Percentiles rank a stretch among this genome's conserved stretches.
Evolutionary conservation across 768 basidiomycete species (phyloP).

Genomic region (Agrocybe pediades): DNA sequence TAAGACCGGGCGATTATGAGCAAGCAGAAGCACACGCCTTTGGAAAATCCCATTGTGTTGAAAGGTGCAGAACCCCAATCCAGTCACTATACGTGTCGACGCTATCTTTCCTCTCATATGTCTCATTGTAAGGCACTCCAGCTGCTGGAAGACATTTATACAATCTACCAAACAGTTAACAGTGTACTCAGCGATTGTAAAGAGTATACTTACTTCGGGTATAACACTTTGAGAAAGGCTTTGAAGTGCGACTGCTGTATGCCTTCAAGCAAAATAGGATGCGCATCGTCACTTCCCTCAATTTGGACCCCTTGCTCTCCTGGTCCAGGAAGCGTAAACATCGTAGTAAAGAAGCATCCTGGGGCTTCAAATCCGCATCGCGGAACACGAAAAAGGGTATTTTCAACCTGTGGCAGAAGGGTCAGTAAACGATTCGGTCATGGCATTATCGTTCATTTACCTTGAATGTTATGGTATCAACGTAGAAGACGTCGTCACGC

Average conservation of each 20-base stretch:
- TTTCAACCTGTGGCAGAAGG: constrained; percentile 6
- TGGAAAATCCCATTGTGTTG: background rate
- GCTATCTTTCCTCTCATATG: background rate
- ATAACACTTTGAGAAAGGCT: background rate
- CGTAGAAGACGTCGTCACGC: too few species aligned
- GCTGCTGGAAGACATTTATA: background rate
- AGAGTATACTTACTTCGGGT: background rate
- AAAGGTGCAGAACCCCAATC: background rate
- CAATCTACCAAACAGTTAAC: background rate
- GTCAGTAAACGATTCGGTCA: background rate
- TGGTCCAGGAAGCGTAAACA: constrained; percentile 1
- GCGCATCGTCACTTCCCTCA: background rate
- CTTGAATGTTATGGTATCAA: too few species aligned
- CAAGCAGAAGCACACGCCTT: background rate
- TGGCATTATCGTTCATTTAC: background rate
- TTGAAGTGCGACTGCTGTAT: background rate
- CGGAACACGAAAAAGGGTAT: constrained; percentile 11
- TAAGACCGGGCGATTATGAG: background rate
- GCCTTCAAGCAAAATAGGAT: background rate
- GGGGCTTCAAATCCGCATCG: constrained; percentile 8
- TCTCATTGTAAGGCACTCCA: background rate
- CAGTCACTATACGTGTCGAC: background rate
- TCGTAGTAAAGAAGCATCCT: background rate
- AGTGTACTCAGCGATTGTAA: too few species aligned
- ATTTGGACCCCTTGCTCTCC: background rate